A percentile compares a stretch with the other conserved stretches of the same genome.
phyloP scores from a whole-genome alignment of 2,329 filamentous ascomycete species.

The Aspergillus udagawae region DNA sequence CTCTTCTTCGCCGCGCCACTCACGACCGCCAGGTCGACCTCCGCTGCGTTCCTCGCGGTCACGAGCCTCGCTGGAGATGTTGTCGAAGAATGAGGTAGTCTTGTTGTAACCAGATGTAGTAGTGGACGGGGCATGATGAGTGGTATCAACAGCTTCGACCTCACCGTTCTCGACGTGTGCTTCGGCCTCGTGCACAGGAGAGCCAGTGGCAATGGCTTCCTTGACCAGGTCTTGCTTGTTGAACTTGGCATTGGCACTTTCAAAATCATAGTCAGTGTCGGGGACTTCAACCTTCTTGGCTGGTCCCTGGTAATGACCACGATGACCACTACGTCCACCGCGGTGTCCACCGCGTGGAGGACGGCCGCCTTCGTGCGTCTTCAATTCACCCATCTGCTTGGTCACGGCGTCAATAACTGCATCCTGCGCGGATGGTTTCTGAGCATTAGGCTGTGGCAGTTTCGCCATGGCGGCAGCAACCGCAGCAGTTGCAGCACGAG shows the following conservation, averaged over 20 bases:
- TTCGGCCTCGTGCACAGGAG: slow-evolving; percentile 55
- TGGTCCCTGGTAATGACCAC: slow-evolving; percentile 40
- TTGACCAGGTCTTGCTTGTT: slow-evolving; percentile 84
- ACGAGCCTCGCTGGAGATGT: slow-evolving; percentile 90
- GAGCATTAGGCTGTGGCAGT: slow-evolving; percentile 37
- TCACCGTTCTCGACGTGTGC: slow-evolving; percentile 47
- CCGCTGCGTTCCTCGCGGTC: slow-evolving; percentile 71
- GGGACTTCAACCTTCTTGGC: slow-evolving; percentile 80
- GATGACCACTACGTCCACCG: slow-evolving; percentile 46
- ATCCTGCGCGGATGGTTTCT: slow-evolving; percentile 33
- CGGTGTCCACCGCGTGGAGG: slow-evolving; percentile 39
- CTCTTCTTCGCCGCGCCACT: slow-evolving; percentile 89
- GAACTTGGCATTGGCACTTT: slow-evolving; percentile 79
- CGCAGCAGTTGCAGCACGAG: slow-evolving; percentile 47
- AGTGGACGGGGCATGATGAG: slow-evolving; percentile 27
- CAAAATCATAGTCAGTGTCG: slow-evolving; percentile 88
- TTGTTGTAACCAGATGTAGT: slow-evolving; percentile 71
- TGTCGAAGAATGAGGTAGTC: slow-evolving; percentile 89
- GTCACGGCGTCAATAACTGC: slow-evolving; percentile 40
- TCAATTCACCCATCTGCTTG: slow-evolving; percentile 45
- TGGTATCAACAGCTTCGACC: slow-evolving; percentile 33
- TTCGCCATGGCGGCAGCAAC: slow-evolving; percentile 52
- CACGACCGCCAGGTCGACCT: slow-evolving; percentile 69
- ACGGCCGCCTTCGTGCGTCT: slow-evolving; percentile 38
- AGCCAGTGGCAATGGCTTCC: slow-evolving; percentile 77